A percentile compares a stretch with the other conserved stretches of the same genome.
Conservation (phyloP, 1,139 yeast genomes). For the Geotrichum bryndzae region DNA sequence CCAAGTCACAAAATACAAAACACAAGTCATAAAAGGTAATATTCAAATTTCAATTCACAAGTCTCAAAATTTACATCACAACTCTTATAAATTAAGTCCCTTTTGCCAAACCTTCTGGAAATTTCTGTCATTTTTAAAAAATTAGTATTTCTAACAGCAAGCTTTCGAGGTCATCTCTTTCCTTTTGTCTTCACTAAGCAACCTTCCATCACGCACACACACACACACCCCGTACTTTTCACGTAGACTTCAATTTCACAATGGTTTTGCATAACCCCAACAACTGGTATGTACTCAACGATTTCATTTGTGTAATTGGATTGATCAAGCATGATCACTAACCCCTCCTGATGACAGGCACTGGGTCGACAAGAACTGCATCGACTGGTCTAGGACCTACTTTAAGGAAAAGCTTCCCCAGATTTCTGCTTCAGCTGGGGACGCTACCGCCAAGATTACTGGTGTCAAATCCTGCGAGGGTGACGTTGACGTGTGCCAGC, state of each 20-base stretch:
- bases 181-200: not conserved
- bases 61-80: not conserved
- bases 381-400: constrained; percentile 80
- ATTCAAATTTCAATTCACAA: not conserved
- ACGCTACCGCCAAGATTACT: constrained; percentile 42
- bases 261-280: constrained; percentile 74
- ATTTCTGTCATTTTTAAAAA: not conserved
- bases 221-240: not conserved
- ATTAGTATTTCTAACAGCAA: not conserved
- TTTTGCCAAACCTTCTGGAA: not conserved
- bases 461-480: constrained; percentile 74
- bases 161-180: not conserved
- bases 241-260: constrained; percentile 5
- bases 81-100: not conserved
- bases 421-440: constrained; percentile 39
- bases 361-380: constrained; percentile 98
- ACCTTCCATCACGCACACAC: not conserved
- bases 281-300: constrained; percentile 43
- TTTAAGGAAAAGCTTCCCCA: constrained; percentile 57
- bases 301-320: not conserved
- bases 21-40: not conserved
- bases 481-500: constrained; percentile 92
- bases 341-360: constrained; percentile 45
- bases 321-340: not conserved
- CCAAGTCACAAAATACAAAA: not conserved